Conservation (phyloP, 2,329 filamentous ascomycete genomes). For the Xylariaceae sp. region DNA sequence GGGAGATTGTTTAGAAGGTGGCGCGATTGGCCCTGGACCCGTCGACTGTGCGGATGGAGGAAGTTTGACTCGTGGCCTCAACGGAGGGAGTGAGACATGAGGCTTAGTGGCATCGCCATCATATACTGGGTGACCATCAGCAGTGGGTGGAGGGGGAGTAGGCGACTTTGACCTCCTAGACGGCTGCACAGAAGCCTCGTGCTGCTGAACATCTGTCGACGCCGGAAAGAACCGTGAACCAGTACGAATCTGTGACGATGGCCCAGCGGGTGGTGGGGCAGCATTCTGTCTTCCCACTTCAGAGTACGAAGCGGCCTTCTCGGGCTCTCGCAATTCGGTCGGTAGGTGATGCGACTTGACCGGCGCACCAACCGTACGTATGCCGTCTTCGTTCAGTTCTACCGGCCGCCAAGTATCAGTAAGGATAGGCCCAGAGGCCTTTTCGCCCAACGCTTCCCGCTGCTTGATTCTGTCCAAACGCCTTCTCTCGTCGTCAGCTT, state of each 20-base stretch:
- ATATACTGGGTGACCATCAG: slow-evolving; percentile 65
- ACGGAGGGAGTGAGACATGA: slow-evolving; percentile 63
- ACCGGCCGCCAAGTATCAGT: slow-evolving; percentile 51
- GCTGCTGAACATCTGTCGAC: slow-evolving; percentile 42
- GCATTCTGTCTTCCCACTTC: slow-evolving; percentile 18
- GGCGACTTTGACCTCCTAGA: slow-evolving; percentile 50
- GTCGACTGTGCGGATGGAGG: slow-evolving; percentile 57
- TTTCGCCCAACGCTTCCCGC: slow-evolving; percentile 41
- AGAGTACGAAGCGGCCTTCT: slow-evolving; percentile 14
- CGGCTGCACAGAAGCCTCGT: slow-evolving; percentile 34
- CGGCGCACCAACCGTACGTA: slow-evolving; percentile 30
- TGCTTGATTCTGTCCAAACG: slow-evolving; percentile 36
- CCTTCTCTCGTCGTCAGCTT: slow-evolving; percentile 41
- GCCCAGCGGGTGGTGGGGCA: slow-evolving; percentile 16
- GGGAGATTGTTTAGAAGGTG: slow-evolving; percentile 35
- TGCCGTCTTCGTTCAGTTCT: slow-evolving; percentile 33
- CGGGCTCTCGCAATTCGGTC: slow-evolving; percentile 10
- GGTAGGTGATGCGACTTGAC: slow-evolving; percentile 14
- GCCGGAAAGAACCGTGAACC: slow-evolving; percentile 58
- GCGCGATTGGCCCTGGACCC: slow-evolving; percentile 33
- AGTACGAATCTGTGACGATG: slow-evolving; percentile 40
- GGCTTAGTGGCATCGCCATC: slow-evolving; percentile 60
- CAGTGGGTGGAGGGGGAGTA: slow-evolving; percentile 66
- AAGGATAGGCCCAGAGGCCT: slow-evolving; percentile 41
- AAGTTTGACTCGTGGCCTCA: slow-evolving; percentile 72